A percentile compares a stretch with the other conserved stretches of the same genome.
These are phyloP conservation scores for Violaceomyces palustris DNA, from an alignment of 1,284 basidiomycete species.

Conservation along the genomic window DNA sequence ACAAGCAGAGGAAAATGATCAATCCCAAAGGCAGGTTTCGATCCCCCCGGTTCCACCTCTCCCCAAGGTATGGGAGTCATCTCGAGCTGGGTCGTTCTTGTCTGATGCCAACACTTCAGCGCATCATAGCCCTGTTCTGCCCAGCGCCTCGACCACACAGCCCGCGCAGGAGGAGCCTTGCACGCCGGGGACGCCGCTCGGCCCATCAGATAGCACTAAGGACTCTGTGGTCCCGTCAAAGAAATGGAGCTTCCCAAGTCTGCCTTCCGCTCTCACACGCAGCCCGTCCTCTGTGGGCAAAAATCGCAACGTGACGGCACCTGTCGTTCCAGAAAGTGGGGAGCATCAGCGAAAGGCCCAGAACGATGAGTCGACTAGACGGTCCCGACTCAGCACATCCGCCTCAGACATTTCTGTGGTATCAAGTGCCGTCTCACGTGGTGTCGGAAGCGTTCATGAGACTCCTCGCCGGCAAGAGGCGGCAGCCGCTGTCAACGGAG, in stretches of 20 bases:
- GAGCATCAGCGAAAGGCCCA: no score
- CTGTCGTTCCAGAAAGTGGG: no score
- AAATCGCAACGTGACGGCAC: no score
- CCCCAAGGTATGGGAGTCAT: conserved; percentile 79
- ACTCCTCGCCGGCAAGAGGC: no score
- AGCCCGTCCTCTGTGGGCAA: conserved; percentile 1
- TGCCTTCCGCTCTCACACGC: conserved; percentile 1
- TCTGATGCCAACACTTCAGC: conserved; percentile 17
- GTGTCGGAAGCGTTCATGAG: no score
- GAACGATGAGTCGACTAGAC: no score
- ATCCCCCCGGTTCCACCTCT: conserved; percentile 95
- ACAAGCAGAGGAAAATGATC: no score
- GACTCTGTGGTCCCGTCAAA: not conserved
- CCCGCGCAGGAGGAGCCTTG: not conserved
- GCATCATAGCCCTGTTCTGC: not conserved
- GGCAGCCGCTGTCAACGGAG: no score
- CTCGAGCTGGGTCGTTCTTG: conserved; percentile 60
- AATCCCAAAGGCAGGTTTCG: no score
- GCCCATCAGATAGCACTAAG: not conserved
- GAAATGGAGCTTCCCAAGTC: conserved; percentile 6
- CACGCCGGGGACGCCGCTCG: not conserved
- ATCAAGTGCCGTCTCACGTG: no score
- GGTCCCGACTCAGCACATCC: no score
- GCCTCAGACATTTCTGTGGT: no score
- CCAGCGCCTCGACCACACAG: not conserved